phyloP scores from a whole-genome alignment of 2,329 filamentous ascomycete species.

The Didymella keratinophila region DNA sequence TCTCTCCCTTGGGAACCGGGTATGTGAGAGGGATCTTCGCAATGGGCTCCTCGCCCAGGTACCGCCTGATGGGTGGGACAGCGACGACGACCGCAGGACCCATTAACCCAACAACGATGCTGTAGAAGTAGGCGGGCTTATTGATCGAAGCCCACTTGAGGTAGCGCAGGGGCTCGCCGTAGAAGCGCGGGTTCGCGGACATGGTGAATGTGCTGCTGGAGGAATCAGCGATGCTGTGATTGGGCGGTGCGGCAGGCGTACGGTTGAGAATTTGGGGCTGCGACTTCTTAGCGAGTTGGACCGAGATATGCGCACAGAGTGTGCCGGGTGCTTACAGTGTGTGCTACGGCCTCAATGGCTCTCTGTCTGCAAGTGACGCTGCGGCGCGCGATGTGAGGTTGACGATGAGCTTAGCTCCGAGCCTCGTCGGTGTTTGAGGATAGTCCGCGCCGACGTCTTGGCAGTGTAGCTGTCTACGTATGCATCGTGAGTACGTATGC shows the following conservation, averaged over 20 bases:
- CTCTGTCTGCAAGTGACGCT: slow-evolving; percentile 18
- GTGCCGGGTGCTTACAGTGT: slow-evolving; percentile 14
- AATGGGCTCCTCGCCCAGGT: slow-evolving; percentile 75
- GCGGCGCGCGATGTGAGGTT: slow-evolving; percentile 19
- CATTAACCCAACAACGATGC: slow-evolving; percentile 73
- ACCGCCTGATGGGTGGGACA: slow-evolving; percentile 75
- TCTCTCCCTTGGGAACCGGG: slow-evolving; percentile 66
- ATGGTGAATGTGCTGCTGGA: slow-evolving; percentile 53
- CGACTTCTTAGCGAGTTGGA: neutral
- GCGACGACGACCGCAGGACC: slow-evolving; percentile 75
- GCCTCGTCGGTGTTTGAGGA: slow-evolving; percentile 9
- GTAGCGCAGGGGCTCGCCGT: slow-evolving; percentile 82
- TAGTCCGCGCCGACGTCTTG: slow-evolving; percentile 37
- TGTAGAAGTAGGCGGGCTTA: slow-evolving; percentile 92
- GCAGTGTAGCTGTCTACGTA: slow-evolving; percentile 40
- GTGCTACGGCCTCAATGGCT: slow-evolving; percentile 32
- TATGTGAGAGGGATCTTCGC: slow-evolving; percentile 83
- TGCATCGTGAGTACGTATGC: slow-evolving; percentile 20
- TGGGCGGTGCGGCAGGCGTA: slow-evolving; percentile 53
- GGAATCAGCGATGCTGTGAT: slow-evolving; percentile 7
- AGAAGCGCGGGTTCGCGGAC: slow-evolving; percentile 73
- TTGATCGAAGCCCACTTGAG: slow-evolving; percentile 86
- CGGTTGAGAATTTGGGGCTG: slow-evolving; percentile 52
- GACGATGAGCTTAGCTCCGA: neutral
- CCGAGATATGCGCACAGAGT: no score